A percentile compares a stretch with the other conserved stretches of the same genome.
These are phyloP conservation scores for Claviceps humidiphila DNA, from an alignment of 2,329 filamentous ascomycete species.

Conservation along the genomic window DNA sequence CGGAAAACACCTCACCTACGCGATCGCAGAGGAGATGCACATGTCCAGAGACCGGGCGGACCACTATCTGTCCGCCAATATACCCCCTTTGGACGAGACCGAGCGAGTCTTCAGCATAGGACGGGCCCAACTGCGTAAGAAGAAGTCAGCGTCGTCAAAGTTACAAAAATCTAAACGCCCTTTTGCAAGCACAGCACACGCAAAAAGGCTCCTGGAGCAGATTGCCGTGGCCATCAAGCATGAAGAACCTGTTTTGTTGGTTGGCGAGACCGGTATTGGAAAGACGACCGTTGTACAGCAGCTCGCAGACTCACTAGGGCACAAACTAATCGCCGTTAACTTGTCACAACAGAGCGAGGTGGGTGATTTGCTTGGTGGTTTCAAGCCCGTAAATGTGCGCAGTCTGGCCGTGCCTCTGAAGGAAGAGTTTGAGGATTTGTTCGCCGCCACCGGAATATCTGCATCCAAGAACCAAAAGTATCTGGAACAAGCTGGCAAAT, in stretches of 20 bases:
- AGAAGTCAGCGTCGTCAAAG: slow-evolving; percentile 34
- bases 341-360: slow-evolving; percentile 96
- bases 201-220: slow-evolving; percentile 74
- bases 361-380: slow-evolving; percentile 88
- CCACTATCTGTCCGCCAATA: slow-evolving; percentile 61
- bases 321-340: slow-evolving; percentile 85
- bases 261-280: slow-evolving; percentile 97
- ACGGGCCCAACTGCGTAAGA: slow-evolving; percentile 49
- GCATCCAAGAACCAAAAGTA: slow-evolving; percentile 79
- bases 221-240: slow-evolving; percentile 71
- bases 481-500: slow-evolving; percentile 66
- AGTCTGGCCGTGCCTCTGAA: slow-evolving; percentile 80
- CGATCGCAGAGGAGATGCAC: slow-evolving; percentile 76
- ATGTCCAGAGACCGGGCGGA: slow-evolving; percentile 71
- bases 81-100: slow-evolving; percentile 54
- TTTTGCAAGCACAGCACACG: slow-evolving; percentile 82
- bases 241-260: slow-evolving; percentile 79
- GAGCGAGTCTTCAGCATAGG: slow-evolving; percentile 49
- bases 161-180: slow-evolving; percentile 43
- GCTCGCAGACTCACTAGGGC: slow-evolving; percentile 68
- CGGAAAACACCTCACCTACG: slow-evolving; percentile 46
- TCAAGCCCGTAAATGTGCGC: slow-evolving; percentile 87
- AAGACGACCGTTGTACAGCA: slow-evolving; percentile 97
- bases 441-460: slow-evolving; percentile 73
- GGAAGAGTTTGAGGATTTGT: slow-evolving; percentile 86